Percentiles rank a stretch among this genome's conserved stretches.
Evolutionary conservation across 1,139 yeast genomes (phyloP).

Genomic region (Sugiyamaella pinicola): DNA sequence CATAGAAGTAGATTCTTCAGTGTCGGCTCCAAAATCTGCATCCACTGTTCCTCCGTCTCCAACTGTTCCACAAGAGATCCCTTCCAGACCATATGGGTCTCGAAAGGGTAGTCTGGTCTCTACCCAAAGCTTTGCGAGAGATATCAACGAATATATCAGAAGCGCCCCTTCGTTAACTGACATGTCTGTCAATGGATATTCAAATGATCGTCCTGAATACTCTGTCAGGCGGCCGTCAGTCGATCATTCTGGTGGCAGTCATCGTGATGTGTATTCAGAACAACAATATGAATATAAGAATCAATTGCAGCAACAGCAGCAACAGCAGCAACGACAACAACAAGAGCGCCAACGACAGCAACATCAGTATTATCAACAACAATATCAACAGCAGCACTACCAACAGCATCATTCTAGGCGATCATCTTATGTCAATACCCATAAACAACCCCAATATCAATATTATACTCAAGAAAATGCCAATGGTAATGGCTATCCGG

Average conservation of each 20-base stretch:
- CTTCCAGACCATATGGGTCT: conserved; percentile 35
- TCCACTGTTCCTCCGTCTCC: conserved; percentile 19
- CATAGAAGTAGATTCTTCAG: neutral
- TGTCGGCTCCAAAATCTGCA: neutral
- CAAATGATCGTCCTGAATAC: conserved; percentile 1
- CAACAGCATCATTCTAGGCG: conserved; percentile 34
- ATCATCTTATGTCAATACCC: conserved; percentile 56
- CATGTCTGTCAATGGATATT: conserved; percentile 9
- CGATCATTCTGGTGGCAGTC: conserved; percentile 12
- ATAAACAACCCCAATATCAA: conserved; percentile 5
- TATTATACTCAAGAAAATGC: neutral
- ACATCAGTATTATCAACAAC: conserved; percentile 12
- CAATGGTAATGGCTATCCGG: conserved; percentile 6
- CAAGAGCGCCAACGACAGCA: conserved; percentile 1
- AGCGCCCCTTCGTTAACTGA: conserved; percentile 26
- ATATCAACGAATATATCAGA: conserved; percentile 51
- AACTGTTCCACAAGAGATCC: conserved; percentile 28
- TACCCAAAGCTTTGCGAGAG: conserved; percentile 46
- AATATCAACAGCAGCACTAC: neutral
- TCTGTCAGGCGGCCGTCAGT: neutral
- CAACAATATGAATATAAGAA: neutral
- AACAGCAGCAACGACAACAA: conserved; percentile 2
- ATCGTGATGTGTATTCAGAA: conserved; percentile 8
- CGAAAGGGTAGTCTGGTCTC: conserved; percentile 43
- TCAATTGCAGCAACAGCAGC: conserved; percentile 7